These are phyloP conservation scores for Colletotrichum liriopes DNA, from an alignment of 2,329 filamentous ascomycete genomes.

Conservation along the genomic window DNA sequence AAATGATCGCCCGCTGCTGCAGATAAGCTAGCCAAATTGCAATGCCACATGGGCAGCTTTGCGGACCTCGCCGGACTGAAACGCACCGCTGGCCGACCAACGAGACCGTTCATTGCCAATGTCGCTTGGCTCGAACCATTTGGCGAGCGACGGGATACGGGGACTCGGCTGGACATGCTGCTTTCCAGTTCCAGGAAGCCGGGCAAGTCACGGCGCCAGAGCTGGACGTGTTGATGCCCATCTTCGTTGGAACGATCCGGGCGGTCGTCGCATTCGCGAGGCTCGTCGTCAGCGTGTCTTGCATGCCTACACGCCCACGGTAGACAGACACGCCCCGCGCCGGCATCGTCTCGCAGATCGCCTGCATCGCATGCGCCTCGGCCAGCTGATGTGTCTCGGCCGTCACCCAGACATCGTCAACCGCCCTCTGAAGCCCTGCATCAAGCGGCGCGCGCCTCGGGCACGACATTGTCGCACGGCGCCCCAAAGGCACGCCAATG, in stretches of 20 bases:
- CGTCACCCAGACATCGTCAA: not conserved
- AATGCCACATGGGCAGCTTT: conserved; percentile 3
- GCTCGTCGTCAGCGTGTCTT: not conserved
- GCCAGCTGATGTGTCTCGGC: conserved; percentile 12
- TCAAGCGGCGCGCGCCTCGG: not conserved
- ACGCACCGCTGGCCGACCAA: conserved; percentile 1
- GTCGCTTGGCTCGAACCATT: conserved; percentile 12
- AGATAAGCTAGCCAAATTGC: conserved; percentile 20
- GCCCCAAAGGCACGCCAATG: conserved; percentile 36
- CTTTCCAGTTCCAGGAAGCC: conserved; percentile 4
- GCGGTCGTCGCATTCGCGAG: not conserved
- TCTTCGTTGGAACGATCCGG: not conserved
- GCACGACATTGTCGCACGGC: conserved; percentile 7
- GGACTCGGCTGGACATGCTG: not conserved
- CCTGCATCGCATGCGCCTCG: not conserved
- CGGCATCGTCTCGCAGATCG: not conserved
- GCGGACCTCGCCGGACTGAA: conserved; percentile 18
- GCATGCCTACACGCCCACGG: not conserved
- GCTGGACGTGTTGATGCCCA: conserved; percentile 2
- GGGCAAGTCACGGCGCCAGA: not conserved
- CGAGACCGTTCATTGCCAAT: not conserved
- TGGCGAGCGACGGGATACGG: not conserved
- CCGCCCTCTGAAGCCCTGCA: conserved; percentile 12
- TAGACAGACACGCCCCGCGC: not conserved
- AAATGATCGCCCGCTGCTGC: conserved; percentile 22